Base-by-base conservation (phyloP, 2,329 filamentous ascomycete species). In the Aspergillus uvarum region DNA sequence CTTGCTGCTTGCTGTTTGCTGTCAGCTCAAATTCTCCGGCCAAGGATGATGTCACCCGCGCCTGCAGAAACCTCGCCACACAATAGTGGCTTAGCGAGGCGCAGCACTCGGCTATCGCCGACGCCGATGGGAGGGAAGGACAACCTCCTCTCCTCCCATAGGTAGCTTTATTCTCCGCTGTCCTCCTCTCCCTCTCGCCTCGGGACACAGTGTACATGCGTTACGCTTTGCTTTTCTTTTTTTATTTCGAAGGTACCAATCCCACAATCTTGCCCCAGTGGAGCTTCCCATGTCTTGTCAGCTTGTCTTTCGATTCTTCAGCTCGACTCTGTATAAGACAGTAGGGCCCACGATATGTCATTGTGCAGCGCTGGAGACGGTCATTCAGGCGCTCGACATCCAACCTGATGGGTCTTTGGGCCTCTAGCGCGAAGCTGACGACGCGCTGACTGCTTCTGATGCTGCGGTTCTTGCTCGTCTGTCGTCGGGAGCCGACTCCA, bases 41-140 rank as follows among this genome's bases (percentile, higher is more conserved):
- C 26, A 29, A 29, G 26, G 0, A n/a, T 51, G 48, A 58, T 59
- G 59, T 57, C 61, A 61, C 59, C 21, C 35, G 19, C 26, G 52
- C 24, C 56, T 61, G 56, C 59, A 61, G 61, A 63, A 63, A 63
- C 59, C 59, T 51, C 55, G 58, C 61, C 61, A 59, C 55, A 56
- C 38, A 42, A 22, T 32, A 56, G 61, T 63, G 61, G 61, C 61
- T 63, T 26, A 52, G 49, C 44, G 61, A 59, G 61, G 61, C 61
- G 61, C 58, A 60, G 60, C 55, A 55, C 44, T 52, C 59, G 56
- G 59, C 35, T 53, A 63, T 59, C 58, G 48, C 61, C 58, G 60
- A 62, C 38, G 32, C 49, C 42, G 47, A 51, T 14, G 50, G 51
- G 51, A 12, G 32, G 32, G 12, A 35, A 16, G 14, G 12, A 24